Base-by-base conservation (phyloP, 2,329 filamentous ascomycete species). In the Sclerotinia nivalis region DNA sequence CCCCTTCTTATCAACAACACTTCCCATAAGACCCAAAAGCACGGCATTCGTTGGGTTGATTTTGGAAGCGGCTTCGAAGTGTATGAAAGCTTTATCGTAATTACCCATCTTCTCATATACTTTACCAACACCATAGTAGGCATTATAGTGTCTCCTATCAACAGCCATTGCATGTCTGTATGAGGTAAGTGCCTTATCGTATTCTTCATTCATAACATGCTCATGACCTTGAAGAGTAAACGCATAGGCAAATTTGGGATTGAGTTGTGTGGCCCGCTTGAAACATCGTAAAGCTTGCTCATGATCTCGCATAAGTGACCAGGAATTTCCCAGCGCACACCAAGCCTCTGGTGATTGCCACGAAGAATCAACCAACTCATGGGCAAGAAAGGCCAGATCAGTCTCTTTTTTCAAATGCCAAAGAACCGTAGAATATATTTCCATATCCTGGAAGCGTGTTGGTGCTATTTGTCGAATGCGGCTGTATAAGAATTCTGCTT, bases 391-490 rank as follows among this genome's bases (percentile, higher is more conserved):
- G 0, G 95, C 94, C 31, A 99, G 85, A 72, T 97, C 93, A 0
- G 93, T 92, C 77, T 97, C 95, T 73, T 92, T 90, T 80, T 97
- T 97, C 72, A 97, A 83, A 80, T 97, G 94, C 96, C 96, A 99
- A n/a, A 99, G 85, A n/a, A 97, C 91, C 0, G 96, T 99, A 20
- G 95, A 98, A 81, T 97, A 99, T 49, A 98, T 90, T 78, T 99
- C 96, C 94, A 98, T 97, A 77, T 97, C 94, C 78, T 97, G 91
- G 58, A 96, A 85, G 5, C 93, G 89, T 1, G 92, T 92, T 0
- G 95, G 95, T 18, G 92, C 90, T 74, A 96, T 85, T 45, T 90
- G 87, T 65, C 93, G 89, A 74, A 99, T 87, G 69, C 89, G 89
- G 70, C 89, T 86, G 79, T 97, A 99, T 76, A 90, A 91, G 73